Base-by-base conservation (phyloP, 805 yeast species). In the Starmerella vaccinii region DNA sequence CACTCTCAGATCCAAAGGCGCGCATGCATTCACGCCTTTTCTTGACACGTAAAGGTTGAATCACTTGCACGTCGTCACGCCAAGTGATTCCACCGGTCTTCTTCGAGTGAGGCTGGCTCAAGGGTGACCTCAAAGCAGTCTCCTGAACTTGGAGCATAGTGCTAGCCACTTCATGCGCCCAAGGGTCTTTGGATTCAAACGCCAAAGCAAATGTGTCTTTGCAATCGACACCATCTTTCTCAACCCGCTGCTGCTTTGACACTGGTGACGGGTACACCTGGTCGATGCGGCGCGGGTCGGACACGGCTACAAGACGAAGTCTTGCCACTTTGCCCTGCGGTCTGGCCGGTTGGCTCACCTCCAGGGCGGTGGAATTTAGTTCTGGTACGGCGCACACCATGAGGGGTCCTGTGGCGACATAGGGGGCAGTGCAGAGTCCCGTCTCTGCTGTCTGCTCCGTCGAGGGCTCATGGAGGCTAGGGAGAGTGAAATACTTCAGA, bases 161-260 rank as follows among this genome's bases (percentile, higher is more conserved):
- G 30, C 21, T 23, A 5, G n/a, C 9, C 3, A 39, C 19, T 12
- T 23, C 21, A 19, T 13, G 15, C 15, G 30, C 30, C 43, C 30
- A 39, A n/a, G 43, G 29, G 21, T 39, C 43, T 24, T 18, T 6
- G 13, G 15, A 13, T 23, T 39, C 30, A 21, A 23, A 23, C 22
- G 29, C 30, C 12, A 39, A 39, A n/a, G 43, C 29, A 15, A 39
- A 23, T 21, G 29, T 39, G 43, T 39, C 30, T 39, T 39, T 39
- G 29, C 15, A 18, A 39, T 39, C 43, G 43, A 39, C 29, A 39
- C 43, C 43, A 39, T 39, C 43, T 23, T 39, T 39, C 43, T 39
- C 43, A 7, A 32, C 30, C 43, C 38, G 38, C 38, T 23, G 21
- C 43, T 19, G 29, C 43, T 22, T 21, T 24, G 43, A 39, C 43